Conservation (phyloP, 805 yeast species). For the Candida ficus region DNA sequence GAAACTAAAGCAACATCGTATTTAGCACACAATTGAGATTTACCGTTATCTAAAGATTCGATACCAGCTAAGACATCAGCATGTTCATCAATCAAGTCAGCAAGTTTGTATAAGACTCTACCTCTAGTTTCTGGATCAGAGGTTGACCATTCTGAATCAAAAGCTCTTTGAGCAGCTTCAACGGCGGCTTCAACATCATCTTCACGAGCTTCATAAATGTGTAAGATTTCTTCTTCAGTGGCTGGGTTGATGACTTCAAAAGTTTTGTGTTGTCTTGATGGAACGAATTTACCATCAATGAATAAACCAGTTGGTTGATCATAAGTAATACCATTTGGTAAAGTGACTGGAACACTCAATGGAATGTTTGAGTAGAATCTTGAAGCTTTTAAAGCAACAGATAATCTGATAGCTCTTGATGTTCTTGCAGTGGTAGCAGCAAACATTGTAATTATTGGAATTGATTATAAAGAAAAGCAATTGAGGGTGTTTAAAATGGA, state of each 20-base stretch:
- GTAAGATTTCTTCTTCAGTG: slow-evolving; percentile 65
- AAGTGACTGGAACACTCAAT: slow-evolving; percentile 42
- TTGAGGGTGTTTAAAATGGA: neutral
- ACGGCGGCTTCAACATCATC: slow-evolving; percentile 84
- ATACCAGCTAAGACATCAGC: slow-evolving; percentile 71
- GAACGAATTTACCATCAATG: slow-evolving; percentile 73
- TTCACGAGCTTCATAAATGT: slow-evolving; percentile 67
- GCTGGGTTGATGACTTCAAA: slow-evolving; percentile 64
- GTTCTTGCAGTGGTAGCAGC: slow-evolving; percentile 14
- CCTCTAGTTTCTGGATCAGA: slow-evolving; percentile 66
- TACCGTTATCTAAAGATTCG: slow-evolving; percentile 89
- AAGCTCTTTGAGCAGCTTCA: slow-evolving; percentile 76
- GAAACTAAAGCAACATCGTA: slow-evolving; percentile 75
- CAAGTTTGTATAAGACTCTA: slow-evolving; percentile 58
- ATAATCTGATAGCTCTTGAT: slow-evolving; percentile 11
- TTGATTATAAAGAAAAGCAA: neutral
- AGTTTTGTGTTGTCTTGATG: slow-evolving; percentile 53
- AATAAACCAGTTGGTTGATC: slow-evolving; percentile 81
- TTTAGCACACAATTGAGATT: slow-evolving; percentile 64
- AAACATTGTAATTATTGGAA: slow-evolving; percentile 13
- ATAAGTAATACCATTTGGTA: slow-evolving; percentile 72
- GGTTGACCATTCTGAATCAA: slow-evolving; percentile 64
- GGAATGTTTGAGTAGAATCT: slow-evolving; percentile 34
- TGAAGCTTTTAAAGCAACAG: slow-evolving; percentile 18
- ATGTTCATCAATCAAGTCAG: slow-evolving; percentile 72